A percentile compares a stretch with the other conserved stretches of the same genome.
Evolutionary conservation across 257 asterid genomes (phyloP).

Genomic region (Anisodus tanguticus): DNA sequence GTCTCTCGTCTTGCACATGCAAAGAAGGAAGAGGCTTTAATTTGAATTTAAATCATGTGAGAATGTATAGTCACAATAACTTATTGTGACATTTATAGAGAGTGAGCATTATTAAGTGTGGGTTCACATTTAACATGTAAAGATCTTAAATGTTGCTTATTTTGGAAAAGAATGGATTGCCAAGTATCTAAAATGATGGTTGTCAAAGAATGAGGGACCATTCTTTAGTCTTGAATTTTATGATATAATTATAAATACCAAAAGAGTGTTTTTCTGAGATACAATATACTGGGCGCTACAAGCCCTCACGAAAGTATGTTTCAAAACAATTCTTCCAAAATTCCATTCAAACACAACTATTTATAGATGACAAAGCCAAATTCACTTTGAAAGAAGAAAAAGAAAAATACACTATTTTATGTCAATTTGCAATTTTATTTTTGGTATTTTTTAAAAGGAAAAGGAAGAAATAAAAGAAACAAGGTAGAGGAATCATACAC

Average conservation of each 20-base stretch:
- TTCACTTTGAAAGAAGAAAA: background rate
- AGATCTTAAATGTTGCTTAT: background rate
- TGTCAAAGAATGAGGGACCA: constrained; percentile 10
- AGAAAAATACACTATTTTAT: background rate
- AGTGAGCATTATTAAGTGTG: background rate
- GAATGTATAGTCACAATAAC: constrained; percentile 37
- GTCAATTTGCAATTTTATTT: background rate
- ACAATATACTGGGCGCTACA: too few relatives aligned
- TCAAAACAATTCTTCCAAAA: background rate
- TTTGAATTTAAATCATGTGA: constrained; percentile 29
- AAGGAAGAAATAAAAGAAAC: background rate
- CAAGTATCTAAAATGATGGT: background rate
- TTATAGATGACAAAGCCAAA: background rate
- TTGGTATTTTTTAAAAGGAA: background rate
- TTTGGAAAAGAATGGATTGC: constrained; percentile 6
- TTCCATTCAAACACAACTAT: background rate
- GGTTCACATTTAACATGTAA: constrained; percentile 14
- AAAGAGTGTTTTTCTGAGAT: too few relatives aligned
- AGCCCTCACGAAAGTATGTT: too few relatives aligned
- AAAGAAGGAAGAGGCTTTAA: constrained; percentile 68
- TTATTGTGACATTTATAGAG: constrained; percentile 32
- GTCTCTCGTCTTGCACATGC: constrained; percentile 79
- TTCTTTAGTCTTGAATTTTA: background rate
- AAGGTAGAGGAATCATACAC: background rate
- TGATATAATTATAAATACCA: too few relatives aligned